Conservation (phyloP, 495 filamentous ascomycete species). For the Penicillium nucicola region DNA sequence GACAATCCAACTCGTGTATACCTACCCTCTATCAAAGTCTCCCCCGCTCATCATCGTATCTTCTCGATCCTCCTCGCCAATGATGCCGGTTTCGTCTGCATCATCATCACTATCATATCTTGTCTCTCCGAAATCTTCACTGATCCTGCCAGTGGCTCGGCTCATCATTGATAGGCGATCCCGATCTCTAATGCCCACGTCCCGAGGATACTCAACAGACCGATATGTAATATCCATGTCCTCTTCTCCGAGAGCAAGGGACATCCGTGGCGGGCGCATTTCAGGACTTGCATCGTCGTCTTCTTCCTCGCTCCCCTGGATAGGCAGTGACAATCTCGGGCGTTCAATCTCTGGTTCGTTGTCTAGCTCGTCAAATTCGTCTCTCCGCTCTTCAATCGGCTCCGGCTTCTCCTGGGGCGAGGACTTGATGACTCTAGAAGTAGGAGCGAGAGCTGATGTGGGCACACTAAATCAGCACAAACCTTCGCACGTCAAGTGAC, state of each 20-base stretch:
- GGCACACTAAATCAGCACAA: background rate
- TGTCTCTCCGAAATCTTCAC: conserved; percentile 57
- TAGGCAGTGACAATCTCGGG: conserved; percentile 66
- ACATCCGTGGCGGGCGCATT: conserved; percentile 57
- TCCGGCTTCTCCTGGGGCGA: conserved; percentile 47
- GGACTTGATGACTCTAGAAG: conserved; percentile 53
- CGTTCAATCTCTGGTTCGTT: conserved; percentile 60
- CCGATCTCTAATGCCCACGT: conserved; percentile 48
- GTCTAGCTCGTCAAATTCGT: conserved; percentile 57
- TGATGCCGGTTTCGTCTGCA: conserved; percentile 39
- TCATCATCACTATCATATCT: conserved; percentile 49
- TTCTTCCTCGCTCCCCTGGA: conserved; percentile 58
- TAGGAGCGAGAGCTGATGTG: conserved; percentile 53
- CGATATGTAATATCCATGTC: conserved; percentile 64
- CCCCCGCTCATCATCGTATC: conserved; percentile 33
- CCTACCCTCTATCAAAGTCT: conserved; percentile 44
- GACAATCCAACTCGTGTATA: conserved; percentile 5
- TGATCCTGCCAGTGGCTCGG: conserved; percentile 55
- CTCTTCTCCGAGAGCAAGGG: conserved; percentile 63
- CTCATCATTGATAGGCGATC: conserved; percentile 52
- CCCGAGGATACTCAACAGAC: conserved; percentile 68
- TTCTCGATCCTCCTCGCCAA: conserved; percentile 34
- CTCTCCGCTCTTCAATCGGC: conserved; percentile 23
- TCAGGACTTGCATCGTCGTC: conserved; percentile 41
- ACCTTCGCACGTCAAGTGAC: background rate